Conservation (phyloP, 768 basidiomycete species). For the Boletus pseudo-olivaceus region DNA sequence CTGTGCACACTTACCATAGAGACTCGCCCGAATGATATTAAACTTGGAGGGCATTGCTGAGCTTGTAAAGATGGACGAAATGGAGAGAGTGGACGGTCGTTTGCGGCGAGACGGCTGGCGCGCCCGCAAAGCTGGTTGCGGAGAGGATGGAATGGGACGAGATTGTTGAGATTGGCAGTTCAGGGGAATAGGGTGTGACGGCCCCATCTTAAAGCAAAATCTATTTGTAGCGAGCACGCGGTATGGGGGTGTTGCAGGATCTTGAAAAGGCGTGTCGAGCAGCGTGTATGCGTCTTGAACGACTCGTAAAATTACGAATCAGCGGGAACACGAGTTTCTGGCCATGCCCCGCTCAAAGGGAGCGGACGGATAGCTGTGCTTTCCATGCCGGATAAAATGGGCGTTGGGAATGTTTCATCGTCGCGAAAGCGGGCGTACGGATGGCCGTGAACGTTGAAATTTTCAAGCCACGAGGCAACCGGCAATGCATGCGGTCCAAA, state of each 20-base stretch:
- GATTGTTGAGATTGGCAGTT: constrained; percentile 26
- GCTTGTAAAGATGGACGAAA: constrained; percentile 30
- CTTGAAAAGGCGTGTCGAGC: constrained; percentile 29
- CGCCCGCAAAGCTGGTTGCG: constrained; percentile 17
- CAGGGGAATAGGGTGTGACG: constrained; percentile 21
- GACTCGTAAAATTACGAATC: constrained; percentile 9
- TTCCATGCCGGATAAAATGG: constrained; percentile 14
- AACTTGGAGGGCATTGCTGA: constrained; percentile 66
- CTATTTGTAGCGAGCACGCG: constrained; percentile 28
- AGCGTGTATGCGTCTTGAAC: constrained; percentile 20
- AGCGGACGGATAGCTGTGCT: constrained; percentile 21
- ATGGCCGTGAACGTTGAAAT: neutral
- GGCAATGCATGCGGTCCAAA: constrained; percentile 1
- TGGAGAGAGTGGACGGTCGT: constrained; percentile 31
- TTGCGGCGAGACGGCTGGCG: constrained; percentile 34
- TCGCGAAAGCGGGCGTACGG: constrained; percentile 2
- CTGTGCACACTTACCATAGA: constrained; percentile 53
- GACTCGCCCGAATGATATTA: constrained; percentile 60
- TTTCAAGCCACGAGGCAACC: constrained; percentile 25
- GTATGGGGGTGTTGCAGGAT: constrained; percentile 22
- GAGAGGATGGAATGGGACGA: constrained; percentile 17
- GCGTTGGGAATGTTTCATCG: constrained; percentile 9
- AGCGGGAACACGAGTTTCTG: constrained; percentile 27
- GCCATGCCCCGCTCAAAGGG: constrained; percentile 24
- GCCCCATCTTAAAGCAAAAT: constrained; percentile 28